Evolutionary conservation across 192 early-diverging fungal genomes (phyloP).

Genomic region (Phlyctochytrium arcticum): DNA sequence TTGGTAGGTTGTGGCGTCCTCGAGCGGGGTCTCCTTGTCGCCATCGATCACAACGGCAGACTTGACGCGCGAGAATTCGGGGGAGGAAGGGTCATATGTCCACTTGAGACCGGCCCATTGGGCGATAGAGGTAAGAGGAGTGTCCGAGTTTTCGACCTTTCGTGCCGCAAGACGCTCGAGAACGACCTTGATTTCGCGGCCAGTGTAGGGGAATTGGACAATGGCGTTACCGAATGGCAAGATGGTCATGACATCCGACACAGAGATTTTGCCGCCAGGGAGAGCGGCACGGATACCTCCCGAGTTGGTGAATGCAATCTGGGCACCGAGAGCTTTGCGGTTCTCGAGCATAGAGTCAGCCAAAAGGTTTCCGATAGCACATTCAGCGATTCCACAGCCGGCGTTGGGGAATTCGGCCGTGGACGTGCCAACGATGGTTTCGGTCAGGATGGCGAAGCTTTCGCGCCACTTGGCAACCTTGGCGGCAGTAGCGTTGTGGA

Average conservation of each 20-base stretch:
- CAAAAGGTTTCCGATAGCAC: conserved; percentile 61
- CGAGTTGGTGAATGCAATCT: conserved; percentile 56
- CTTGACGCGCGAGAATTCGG: conserved; percentile 11
- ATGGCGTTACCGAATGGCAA: conserved; percentile 66
- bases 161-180: conserved; percentile 45
- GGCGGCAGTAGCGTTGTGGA: conserved; percentile 31
- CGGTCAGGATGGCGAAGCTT: conserved; percentile 43
- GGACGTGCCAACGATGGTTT: conserved; percentile 42
- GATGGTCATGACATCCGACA: conserved; percentile 51
- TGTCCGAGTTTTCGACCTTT: conserved; percentile 20
- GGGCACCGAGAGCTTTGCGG: conserved; percentile 19
- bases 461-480: conserved; percentile 42
- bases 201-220: conserved; percentile 43
- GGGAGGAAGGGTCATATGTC: conserved; percentile 12
- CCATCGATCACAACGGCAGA: conserved; percentile 17
- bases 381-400: conserved; percentile 45
- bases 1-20: conserved; percentile 40
- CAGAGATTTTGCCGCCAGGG: conserved; percentile 49
- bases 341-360: conserved; percentile 59
- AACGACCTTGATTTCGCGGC: conserved; percentile 46
- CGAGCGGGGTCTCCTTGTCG: conserved; percentile 35
- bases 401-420: conserved; percentile 35
- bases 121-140: conserved; percentile 42
- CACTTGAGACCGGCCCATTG: conserved; percentile 56
- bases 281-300: conserved; percentile 61